Conservation (phyloP, 2,329 filamentous ascomycete genomes). For the Pyricularia pennisetigena region DNA sequence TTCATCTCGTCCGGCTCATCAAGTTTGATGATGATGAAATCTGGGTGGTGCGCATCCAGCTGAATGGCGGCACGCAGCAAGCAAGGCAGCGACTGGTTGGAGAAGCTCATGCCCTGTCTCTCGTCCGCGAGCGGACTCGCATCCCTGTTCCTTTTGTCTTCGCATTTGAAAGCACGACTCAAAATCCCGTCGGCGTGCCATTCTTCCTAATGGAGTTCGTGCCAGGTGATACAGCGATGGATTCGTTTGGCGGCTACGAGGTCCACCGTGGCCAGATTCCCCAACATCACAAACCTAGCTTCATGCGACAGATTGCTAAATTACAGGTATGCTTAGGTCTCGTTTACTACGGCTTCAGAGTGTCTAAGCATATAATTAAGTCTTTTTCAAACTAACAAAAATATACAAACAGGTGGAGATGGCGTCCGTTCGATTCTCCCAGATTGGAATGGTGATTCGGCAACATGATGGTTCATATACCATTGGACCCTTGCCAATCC, state of each 20-base stretch:
- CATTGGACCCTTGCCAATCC: background rate
- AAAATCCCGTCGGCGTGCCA: background rate
- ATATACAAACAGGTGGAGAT: background rate
- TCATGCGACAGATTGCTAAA: background rate
- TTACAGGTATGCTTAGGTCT: background rate
- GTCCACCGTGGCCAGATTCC: background rate
- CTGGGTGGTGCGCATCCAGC: background rate
- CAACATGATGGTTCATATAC: background rate
- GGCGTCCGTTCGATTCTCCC: background rate
- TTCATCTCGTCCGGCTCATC: conserved; percentile 1
- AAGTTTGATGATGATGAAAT: background rate
- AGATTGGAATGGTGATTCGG: background rate
- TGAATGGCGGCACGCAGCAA: background rate
- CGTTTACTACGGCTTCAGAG: background rate
- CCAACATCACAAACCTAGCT: background rate
- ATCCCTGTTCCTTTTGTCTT: background rate
- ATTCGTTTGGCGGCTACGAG: background rate
- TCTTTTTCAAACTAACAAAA: background rate
- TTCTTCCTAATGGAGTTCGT: conserved; percentile 1
- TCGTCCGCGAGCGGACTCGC: background rate
- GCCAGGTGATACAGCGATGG: background rate
- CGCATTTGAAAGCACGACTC: background rate
- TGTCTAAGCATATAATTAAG: background rate
- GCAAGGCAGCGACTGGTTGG: background rate
- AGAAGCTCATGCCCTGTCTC: background rate